phyloP scores from a whole-genome alignment of 345 rosid genomes.

The Salix exigua region DNA sequence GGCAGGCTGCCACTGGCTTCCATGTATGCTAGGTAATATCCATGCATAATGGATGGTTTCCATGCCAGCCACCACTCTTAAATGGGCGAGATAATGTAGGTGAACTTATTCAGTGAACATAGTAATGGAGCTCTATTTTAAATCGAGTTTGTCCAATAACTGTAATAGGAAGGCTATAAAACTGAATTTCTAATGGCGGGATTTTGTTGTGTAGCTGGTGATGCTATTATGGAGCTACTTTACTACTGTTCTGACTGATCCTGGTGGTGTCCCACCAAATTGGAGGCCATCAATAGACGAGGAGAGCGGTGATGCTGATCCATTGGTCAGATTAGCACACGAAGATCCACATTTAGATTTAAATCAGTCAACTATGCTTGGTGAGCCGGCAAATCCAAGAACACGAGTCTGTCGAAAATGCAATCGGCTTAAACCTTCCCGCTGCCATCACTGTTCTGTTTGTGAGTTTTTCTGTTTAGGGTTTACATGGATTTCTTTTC shows the following conservation, averaged over 20 bases:
- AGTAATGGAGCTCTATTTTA: neutral
- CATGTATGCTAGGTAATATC: neutral
- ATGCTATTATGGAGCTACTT: constrained; percentile 80
- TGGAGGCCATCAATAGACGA: constrained; percentile 61
- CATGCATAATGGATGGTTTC: neutral
- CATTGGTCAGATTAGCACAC: constrained; percentile 24
- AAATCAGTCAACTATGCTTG: constrained; percentile 18
- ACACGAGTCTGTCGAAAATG: constrained; percentile 66
- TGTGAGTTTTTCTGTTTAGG: constrained; percentile 43
- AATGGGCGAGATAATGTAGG: neutral
- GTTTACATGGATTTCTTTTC: neutral
- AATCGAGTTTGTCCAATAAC: neutral
- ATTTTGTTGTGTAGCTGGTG: constrained; percentile 45
- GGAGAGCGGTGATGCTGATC: constrained; percentile 49
- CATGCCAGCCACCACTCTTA: neutral
- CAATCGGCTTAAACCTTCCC: constrained; percentile 63
- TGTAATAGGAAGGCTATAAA: neutral
- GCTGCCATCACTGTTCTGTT: constrained; percentile 79
- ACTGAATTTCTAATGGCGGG: constrained; percentile 7
- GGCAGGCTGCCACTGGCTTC: neutral
- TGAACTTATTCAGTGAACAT: neutral
- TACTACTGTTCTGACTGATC: constrained; percentile 66
- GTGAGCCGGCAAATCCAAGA: constrained; percentile 32
- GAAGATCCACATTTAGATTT: constrained; percentile 15
- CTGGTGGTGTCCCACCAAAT: constrained; percentile 71